Conservation (phyloP, 2,329 filamentous ascomycete genomes). For the Sporothrix curviconia region DNA sequence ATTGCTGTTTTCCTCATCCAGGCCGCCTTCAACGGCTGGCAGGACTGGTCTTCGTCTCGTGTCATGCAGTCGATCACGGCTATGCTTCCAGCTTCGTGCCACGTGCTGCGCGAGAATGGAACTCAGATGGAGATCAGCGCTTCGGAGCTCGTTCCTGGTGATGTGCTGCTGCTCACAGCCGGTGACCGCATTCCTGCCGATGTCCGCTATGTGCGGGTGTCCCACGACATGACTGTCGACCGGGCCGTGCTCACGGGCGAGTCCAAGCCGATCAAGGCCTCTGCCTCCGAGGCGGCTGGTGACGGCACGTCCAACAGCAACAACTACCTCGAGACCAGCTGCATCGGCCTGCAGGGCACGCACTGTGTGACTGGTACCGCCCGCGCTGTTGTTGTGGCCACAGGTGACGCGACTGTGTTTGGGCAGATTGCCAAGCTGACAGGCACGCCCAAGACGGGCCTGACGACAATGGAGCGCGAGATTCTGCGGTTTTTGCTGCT, state of each 20-base stretch:
- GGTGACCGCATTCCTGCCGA: constrained; percentile 72
- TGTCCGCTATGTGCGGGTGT: constrained; percentile 51
- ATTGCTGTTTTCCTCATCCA: constrained; percentile 63
- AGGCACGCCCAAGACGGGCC: constrained; percentile 58
- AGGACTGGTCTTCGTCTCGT: constrained; percentile 68
- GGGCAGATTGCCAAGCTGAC: constrained; percentile 69
- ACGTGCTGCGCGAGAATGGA: constrained; percentile 55
- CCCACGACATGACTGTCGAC: constrained; percentile 63
- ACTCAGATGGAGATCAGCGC: constrained; percentile 34
- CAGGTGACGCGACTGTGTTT: constrained; percentile 67
- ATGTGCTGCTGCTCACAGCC: constrained; percentile 60
- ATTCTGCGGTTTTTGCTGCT: constrained; percentile 65
- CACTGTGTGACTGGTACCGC: constrained; percentile 65
- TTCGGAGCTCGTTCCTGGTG: constrained; percentile 62
- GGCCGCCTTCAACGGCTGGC: constrained; percentile 62
- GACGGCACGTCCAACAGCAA: constrained; percentile 23
- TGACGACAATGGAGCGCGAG: constrained; percentile 66
- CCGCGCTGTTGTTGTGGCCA: constrained; percentile 63
- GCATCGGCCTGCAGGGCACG: constrained; percentile 72
- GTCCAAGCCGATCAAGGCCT: constrained; percentile 56
- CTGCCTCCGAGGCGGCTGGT: constrained; percentile 54
- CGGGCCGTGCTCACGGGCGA: constrained; percentile 68
- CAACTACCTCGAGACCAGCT: constrained; percentile 70
- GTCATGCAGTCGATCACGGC: constrained; percentile 75
- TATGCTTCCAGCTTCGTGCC: constrained; percentile 67